A percentile compares a stretch with the other conserved stretches of the same genome.
phyloP scores from a whole-genome alignment of 306 rosid genomes.

The Gastrolobium villosum region DNA sequence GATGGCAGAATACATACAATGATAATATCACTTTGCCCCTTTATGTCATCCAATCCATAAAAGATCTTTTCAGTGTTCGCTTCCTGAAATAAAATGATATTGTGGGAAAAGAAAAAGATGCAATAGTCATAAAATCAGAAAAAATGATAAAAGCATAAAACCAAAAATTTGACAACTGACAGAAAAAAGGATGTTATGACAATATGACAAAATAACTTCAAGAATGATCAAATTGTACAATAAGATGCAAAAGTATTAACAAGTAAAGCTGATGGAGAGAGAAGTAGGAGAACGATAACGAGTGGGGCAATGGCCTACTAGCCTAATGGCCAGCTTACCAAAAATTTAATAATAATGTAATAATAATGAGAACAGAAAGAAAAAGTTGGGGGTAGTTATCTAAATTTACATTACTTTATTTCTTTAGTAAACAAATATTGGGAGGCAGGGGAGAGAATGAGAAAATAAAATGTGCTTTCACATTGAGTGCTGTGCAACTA shows the following conservation, averaged over 20 bases:
- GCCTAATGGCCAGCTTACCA: not conserved
- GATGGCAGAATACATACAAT: conserved; percentile 67
- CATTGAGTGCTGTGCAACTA: not conserved
- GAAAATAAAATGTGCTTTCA: not conserved
- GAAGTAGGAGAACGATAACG: not conserved
- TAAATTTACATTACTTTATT: too few species aligned
- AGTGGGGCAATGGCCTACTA: not conserved
- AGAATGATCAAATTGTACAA: conserved; percentile 7
- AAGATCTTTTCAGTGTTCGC: conserved; percentile 85
- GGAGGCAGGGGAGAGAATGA: too few species aligned
- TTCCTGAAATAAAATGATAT: conserved; percentile 72
- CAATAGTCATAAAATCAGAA: conserved; percentile 7
- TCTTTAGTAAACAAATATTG: too few species aligned
- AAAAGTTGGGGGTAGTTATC: too few species aligned
- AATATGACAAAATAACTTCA: conserved; percentile 27
- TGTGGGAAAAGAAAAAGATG: conserved; percentile 4
- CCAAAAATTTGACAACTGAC: conserved; percentile 7
- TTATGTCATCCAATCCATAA: conserved; percentile 91
- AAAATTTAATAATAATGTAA: not conserved
- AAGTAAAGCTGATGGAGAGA: not conserved
- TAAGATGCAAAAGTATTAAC: not conserved
- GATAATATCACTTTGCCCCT: conserved; percentile 76
- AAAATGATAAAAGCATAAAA: conserved; percentile 9
- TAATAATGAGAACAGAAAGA: too few species aligned
- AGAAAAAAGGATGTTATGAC: conserved; percentile 10